Conservation (phyloP, 768 basidiomycete species). For the Leccinum truebloodii region DNA sequence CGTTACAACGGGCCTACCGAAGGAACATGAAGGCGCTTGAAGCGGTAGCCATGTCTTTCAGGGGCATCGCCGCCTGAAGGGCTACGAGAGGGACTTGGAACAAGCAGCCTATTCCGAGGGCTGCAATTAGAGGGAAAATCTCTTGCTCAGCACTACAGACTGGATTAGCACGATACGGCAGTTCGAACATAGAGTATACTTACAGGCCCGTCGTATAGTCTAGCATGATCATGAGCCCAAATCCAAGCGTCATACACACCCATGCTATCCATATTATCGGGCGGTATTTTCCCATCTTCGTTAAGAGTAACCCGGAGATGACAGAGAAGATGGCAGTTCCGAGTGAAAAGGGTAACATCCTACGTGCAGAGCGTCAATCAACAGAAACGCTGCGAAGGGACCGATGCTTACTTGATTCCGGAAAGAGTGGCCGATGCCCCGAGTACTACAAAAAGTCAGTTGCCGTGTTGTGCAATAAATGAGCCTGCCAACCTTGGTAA, state of each 20-base stretch:
- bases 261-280: constrained; percentile 62
- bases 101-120: constrained; percentile 63
- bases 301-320: constrained; percentile 55
- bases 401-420: constrained; percentile 56
- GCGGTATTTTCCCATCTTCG: constrained; percentile 60
- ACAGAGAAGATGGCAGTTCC: constrained; percentile 56
- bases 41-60: constrained; percentile 84
- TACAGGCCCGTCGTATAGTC: constrained; percentile 49
- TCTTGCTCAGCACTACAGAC: constrained; percentile 57
- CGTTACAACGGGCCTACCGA: constrained; percentile 40
- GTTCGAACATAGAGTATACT: not conserved
- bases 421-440: constrained; percentile 73
- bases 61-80: constrained; percentile 84
- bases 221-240: constrained; percentile 75
- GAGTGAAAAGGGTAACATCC: constrained; percentile 76
- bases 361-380: constrained; percentile 25
- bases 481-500: constrained; percentile 49
- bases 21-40: constrained; percentile 73
- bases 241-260: constrained; percentile 58
- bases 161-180: constrained; percentile 7
- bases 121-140: constrained; percentile 65
- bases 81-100: constrained; percentile 71
- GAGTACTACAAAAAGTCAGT: constrained; percentile 41
- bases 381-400: not conserved
- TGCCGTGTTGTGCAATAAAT: not conserved